Conservation (phyloP, 2,329 filamentous ascomycete genomes). For the Aspergillus alliaceus region DNA sequence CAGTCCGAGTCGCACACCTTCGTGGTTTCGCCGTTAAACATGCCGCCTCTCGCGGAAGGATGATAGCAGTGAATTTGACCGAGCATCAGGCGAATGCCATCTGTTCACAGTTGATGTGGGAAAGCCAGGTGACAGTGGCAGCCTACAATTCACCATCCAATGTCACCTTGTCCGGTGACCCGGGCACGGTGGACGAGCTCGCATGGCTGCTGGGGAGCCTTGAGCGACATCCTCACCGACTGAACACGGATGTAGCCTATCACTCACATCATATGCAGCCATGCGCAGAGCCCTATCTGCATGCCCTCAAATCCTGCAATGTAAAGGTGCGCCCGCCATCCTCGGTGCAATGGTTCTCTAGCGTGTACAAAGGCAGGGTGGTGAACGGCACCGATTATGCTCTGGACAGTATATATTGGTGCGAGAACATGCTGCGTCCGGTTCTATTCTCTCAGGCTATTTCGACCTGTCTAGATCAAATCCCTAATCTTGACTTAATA, state of each 20-base stretch:
- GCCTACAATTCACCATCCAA: constrained; percentile 43
- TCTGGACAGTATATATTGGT: constrained; percentile 31
- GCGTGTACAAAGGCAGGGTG: constrained; percentile 27
- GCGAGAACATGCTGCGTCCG: constrained; percentile 34
- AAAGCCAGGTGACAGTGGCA: constrained; percentile 31
- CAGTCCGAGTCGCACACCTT: constrained; percentile 49
- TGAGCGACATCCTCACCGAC: constrained; percentile 38
- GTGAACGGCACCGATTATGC: constrained; percentile 20
- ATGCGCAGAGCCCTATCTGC: constrained; percentile 31
- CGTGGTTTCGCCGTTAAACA: constrained; percentile 39
- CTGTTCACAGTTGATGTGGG: constrained; percentile 21
- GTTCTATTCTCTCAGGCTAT: constrained; percentile 35
- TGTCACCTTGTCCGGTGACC: constrained; percentile 49
- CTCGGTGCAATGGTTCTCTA: constrained; percentile 30
- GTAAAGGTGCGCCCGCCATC: background rate
- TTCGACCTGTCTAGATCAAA: background rate
- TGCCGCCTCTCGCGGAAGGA: constrained; percentile 36
- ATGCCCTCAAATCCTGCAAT: constrained; percentile 16
- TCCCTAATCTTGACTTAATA: constrained; percentile 33
- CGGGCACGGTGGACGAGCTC: constrained; percentile 32
- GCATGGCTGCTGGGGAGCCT: constrained; percentile 32
- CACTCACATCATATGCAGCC: constrained; percentile 46
- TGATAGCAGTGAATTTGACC: constrained; percentile 50
- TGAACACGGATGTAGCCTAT: constrained; percentile 47
- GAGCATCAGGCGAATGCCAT: constrained; percentile 37